A percentile compares a stretch with the other conserved stretches of the same genome.
These are phyloP conservation scores for Meredithiella fracta DNA, from an alignment of 2,329 filamentous ascomycete species.

Conservation along the genomic window DNA sequence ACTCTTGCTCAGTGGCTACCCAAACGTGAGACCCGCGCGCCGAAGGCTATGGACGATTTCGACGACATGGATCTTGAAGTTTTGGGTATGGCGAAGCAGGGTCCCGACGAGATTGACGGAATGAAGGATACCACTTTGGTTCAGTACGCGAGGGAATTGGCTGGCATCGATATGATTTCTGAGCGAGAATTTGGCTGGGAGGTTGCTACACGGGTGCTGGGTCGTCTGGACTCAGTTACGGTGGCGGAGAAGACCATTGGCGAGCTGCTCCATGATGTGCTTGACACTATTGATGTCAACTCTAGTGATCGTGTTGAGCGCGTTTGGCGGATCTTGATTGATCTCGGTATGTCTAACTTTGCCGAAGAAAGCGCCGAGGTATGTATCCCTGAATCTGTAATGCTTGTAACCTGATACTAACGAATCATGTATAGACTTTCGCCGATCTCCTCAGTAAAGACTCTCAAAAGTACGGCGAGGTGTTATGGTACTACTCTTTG, in stretches of 20 bases:
- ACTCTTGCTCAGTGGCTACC: constrained; percentile 73
- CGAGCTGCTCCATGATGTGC: constrained; percentile 49
- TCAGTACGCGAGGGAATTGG: constrained; percentile 54
- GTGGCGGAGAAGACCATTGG: constrained; percentile 59
- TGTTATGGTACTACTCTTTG: constrained; percentile 79
- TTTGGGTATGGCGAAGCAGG: constrained; percentile 47
- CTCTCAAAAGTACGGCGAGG: constrained; percentile 66
- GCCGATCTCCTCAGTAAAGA: constrained; percentile 59
- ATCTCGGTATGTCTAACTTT: constrained; percentile 61
- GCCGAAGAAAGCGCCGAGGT: constrained; percentile 73
- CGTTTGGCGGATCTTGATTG: constrained; percentile 60
- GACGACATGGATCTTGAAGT: constrained; percentile 77
- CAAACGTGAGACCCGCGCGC: constrained; percentile 43
- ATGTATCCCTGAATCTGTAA: constrained; percentile 21
- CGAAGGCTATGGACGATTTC: constrained; percentile 13
- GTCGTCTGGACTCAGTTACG: constrained; percentile 58
- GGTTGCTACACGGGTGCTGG: constrained; percentile 66
- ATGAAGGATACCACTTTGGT: constrained; percentile 67
- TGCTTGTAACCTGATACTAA: constrained; percentile 17
- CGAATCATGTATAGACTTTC: constrained; percentile 43
- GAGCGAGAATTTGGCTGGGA: constrained; percentile 64
- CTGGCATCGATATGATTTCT: constrained; percentile 36
- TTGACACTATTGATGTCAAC: constrained; percentile 46
- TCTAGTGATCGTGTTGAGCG: constrained; percentile 62
- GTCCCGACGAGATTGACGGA: constrained; percentile 43